Evolutionary conservation across 1,284 basidiomycete genomes (phyloP).

Genomic region (Athelia sp.): DNA sequence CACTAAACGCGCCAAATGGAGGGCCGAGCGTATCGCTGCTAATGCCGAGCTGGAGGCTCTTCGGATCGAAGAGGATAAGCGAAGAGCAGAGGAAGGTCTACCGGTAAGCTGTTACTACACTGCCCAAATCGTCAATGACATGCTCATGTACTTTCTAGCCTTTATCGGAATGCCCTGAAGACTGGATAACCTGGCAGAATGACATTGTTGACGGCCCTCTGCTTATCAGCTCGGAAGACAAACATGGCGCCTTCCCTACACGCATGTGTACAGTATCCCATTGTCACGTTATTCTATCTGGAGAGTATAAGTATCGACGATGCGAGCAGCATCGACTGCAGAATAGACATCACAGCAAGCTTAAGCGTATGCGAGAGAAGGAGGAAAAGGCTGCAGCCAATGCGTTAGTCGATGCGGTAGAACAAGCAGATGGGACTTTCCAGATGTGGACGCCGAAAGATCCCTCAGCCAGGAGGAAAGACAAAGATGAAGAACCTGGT

Average conservation of each 20-base stretch:
- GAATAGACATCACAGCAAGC: slow-evolving; percentile 46
- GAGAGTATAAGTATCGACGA: slow-evolving; percentile 42
- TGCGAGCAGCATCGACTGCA: slow-evolving; percentile 52
- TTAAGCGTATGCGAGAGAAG: slow-evolving; percentile 46
- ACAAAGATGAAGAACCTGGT: slow-evolving; percentile 7
- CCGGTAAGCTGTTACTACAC: slow-evolving; percentile 21
- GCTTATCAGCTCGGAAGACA: slow-evolving; percentile 1
- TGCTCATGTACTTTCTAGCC: slow-evolving; percentile 15
- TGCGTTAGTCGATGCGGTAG: slow-evolving; percentile 10
- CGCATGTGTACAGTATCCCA: slow-evolving; percentile 57
- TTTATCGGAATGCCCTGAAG: slow-evolving; percentile 18
- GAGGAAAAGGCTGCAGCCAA: slow-evolving; percentile 31
- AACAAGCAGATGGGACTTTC: slow-evolving; percentile 1
- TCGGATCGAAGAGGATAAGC: slow-evolving; percentile 33
- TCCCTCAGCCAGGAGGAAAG: slow-evolving; percentile 8
- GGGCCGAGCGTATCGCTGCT: slow-evolving; percentile 37
- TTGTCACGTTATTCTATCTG: slow-evolving; percentile 45
- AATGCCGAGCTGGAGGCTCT: slow-evolving; percentile 36
- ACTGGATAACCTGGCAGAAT: slow-evolving; percentile 27
- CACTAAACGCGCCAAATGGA: slow-evolving; percentile 52
- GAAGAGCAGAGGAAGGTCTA: slow-evolving; percentile 29
- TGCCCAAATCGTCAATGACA: not conserved
- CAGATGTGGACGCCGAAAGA: slow-evolving; percentile 1
- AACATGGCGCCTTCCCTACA: slow-evolving; percentile 9
- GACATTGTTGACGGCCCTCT: slow-evolving; percentile 23